Evolutionary conservation across 441 rosid genomes (phyloP).

Genomic region (Geranium incanum): DNA sequence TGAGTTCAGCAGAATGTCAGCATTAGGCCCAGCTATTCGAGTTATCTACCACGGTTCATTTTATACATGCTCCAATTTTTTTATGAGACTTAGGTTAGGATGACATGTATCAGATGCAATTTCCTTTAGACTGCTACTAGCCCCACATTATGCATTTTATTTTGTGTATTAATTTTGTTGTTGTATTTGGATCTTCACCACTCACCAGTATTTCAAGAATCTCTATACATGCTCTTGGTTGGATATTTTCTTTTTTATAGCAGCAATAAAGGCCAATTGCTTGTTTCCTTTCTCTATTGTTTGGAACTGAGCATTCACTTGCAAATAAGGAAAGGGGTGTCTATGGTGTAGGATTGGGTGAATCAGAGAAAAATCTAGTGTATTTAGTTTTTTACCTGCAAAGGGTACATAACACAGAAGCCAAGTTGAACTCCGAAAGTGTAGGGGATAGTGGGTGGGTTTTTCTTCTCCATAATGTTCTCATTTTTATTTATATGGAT

Average conservation of each 20-base stretch:
- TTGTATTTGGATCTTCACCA: neutral
- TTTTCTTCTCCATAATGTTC: slow-evolving; percentile 7
- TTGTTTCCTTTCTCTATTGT: neutral
- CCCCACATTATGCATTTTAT: neutral
- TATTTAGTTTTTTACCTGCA: neutral
- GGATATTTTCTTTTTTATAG: neutral
- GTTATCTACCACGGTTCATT: neutral
- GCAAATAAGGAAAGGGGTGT: neutral
- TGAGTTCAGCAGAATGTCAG: neutral
- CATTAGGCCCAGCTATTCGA: neutral
- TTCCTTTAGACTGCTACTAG: neutral
- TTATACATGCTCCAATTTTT: neutral
- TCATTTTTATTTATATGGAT: neutral
- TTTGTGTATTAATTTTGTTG: neutral
- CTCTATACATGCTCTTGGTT: neutral
- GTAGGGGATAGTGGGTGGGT: neutral
- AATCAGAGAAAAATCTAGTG: neutral
- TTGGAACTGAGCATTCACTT: neutral
- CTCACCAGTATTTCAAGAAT: neutral
- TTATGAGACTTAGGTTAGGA: neutral
- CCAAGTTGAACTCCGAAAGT: neutral
- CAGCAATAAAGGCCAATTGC: neutral
- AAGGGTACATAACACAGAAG: neutral
- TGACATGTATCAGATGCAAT: neutral
- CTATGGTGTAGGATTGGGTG: neutral